These are phyloP conservation scores for Rhizophora mangle DNA, from an alignment of 345 rosid species.

Conservation along the genomic window DNA sequence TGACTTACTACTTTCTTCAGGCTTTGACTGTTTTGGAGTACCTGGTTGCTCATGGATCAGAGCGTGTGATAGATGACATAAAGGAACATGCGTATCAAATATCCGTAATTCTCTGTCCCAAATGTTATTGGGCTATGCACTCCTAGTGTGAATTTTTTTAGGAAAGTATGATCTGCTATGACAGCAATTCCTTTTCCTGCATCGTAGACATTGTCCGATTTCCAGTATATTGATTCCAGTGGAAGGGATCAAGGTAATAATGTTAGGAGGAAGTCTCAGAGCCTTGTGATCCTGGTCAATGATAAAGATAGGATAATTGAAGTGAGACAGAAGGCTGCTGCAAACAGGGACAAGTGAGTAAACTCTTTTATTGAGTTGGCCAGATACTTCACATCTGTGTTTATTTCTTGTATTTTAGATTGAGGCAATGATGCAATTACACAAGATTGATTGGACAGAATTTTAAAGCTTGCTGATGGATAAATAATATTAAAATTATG, in stretches of 20 bases:
- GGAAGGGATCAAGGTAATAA: conserved; percentile 97
- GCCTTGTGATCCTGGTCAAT: conserved; percentile 81
- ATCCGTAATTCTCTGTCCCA: conserved; percentile 46
- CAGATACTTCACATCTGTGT: background rate
- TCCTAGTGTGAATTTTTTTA: background rate
- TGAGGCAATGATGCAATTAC: background rate
- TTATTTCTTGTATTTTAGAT: background rate
- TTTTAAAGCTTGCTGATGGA: background rate
- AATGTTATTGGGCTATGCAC: conserved; percentile 4
- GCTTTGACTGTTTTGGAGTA: conserved; percentile 87
- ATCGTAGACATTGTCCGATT: conserved; percentile 70
- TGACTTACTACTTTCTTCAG: conserved; percentile 42
- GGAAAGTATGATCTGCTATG: background rate
- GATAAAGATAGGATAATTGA: conserved; percentile 89
- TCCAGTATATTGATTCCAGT: conserved; percentile 89
- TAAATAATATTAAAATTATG: background rate
- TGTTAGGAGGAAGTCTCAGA: conserved; percentile 93
- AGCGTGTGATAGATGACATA: conserved; percentile 84
- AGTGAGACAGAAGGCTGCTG: conserved; percentile 90
- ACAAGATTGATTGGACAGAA: background rate
- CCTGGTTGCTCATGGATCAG: conserved; percentile 88
- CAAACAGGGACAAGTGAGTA: conserved; percentile 89
- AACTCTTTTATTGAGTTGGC: conserved; percentile 7
- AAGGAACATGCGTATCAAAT: conserved; percentile 85
- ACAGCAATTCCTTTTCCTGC: conserved; percentile 18